Percentiles rank a stretch among this genome's conserved stretches.
phyloP scores from a whole-genome alignment of 2,329 filamentous ascomycete species.

The Scedosporium apiospermum region DNA sequence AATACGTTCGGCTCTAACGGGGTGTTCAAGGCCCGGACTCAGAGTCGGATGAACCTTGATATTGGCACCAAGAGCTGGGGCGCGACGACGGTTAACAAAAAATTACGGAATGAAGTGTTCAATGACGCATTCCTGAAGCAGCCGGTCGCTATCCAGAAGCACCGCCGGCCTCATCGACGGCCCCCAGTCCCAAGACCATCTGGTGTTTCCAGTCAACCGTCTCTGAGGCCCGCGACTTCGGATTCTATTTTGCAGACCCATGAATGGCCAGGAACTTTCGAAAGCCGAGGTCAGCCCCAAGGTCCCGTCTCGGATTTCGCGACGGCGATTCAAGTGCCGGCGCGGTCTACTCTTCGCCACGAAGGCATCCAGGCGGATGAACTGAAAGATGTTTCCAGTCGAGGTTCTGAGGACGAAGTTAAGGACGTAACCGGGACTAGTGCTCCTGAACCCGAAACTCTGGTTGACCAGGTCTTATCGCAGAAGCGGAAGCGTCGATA shows the following conservation, averaged over 20 bases:
- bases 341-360: not conserved
- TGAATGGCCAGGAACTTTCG: not conserved
- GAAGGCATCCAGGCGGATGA: not conserved
- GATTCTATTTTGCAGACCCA: not conserved
- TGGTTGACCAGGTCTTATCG: slow-evolving; percentile 30
- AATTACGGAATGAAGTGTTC: slow-evolving; percentile 81
- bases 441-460: slow-evolving; percentile 51
- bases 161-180: slow-evolving; percentile 61
- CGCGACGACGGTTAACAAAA: slow-evolving; percentile 82
- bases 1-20: slow-evolving; percentile 23
- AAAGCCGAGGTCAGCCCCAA: not conserved
- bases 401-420: slow-evolving; percentile 23
- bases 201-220: not conserved
- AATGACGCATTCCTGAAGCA: slow-evolving; percentile 85
- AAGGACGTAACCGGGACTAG: slow-evolving; percentile 55
- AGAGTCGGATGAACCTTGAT: slow-evolving; percentile 34
- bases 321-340: not conserved
- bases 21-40: slow-evolving; percentile 5
- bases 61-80: slow-evolving; percentile 67
- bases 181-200: slow-evolving; percentile 45
- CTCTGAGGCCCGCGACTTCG: not conserved
- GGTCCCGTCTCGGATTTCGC: not conserved
- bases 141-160: slow-evolving; percentile 69
- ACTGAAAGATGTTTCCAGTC: not conserved
- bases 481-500: slow-evolving; percentile 60